These are phyloP conservation scores for Graphiopsis chlorocephala DNA, from an alignment of 2,329 filamentous ascomycete genomes.

Conservation along the genomic window DNA sequence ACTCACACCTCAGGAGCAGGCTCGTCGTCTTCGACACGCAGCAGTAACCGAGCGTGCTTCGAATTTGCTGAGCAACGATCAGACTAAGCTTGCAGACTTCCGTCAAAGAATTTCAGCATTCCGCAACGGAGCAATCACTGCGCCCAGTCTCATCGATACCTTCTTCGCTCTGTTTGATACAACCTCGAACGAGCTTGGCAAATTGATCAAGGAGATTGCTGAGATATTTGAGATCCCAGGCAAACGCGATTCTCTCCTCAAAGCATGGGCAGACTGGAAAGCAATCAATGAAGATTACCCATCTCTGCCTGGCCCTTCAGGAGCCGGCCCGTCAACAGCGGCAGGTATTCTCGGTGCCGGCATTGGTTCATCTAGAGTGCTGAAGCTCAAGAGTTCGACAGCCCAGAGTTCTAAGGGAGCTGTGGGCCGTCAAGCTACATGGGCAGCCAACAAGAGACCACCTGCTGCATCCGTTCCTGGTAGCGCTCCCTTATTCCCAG, in stretches of 20 bases:
- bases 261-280: conserved; percentile 92
- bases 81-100: conserved; percentile 72
- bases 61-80: conserved; percentile 75
- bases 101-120: conserved; percentile 76
- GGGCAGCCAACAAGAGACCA: conserved; percentile 44
- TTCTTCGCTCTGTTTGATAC: conserved; percentile 86
- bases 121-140: conserved; percentile 65
- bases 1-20: conserved; percentile 73
- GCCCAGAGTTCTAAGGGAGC: conserved; percentile 63
- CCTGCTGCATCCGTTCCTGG: conserved; percentile 19
- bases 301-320: conserved; percentile 72
- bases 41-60: conserved; percentile 83
- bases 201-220: conserved; percentile 83
- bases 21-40: conserved; percentile 73
- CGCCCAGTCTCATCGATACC: conserved; percentile 75
- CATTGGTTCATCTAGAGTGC: conserved; percentile 58
- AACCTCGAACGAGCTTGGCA: conserved; percentile 76
- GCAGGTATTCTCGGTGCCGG: conserved; percentile 49
- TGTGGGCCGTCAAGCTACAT: conserved; percentile 56
- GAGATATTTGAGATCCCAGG: conserved; percentile 83
- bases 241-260: conserved; percentile 71
- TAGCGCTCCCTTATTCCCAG: conserved; percentile 25
- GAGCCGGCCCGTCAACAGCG: conserved; percentile 58
- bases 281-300: conserved; percentile 96
- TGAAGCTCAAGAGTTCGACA: conserved; percentile 68